phyloP scores from a whole-genome alignment of 2,329 filamentous ascomycete genomes.

The Fusarium torulosum region DNA sequence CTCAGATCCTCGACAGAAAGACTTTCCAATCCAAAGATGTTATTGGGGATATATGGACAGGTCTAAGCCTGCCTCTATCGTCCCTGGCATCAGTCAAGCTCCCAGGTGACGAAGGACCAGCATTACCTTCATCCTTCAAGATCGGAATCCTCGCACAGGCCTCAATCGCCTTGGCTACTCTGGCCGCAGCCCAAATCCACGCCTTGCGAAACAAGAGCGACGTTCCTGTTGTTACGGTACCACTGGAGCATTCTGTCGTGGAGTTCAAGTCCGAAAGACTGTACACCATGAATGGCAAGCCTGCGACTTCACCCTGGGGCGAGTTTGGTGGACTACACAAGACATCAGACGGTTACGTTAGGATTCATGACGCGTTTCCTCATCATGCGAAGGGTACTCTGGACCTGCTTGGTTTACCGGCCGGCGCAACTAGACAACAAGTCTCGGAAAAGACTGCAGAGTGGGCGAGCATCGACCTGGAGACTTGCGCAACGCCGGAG shows the following conservation, averaged over 20 bases:
- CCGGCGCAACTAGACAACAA: constrained; percentile 52
- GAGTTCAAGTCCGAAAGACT: constrained; percentile 68
- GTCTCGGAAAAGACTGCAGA: constrained; percentile 54
- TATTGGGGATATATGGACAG: constrained; percentile 30
- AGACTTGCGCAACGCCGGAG: constrained; percentile 56
- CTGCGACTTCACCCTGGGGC: constrained; percentile 53
- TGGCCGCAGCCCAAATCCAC: constrained; percentile 62
- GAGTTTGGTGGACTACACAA: constrained; percentile 65
- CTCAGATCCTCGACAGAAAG: not conserved
- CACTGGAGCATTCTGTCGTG: constrained; percentile 59
- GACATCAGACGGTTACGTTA: constrained; percentile 64
- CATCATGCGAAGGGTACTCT: constrained; percentile 62
- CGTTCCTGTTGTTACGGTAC: constrained; percentile 57
- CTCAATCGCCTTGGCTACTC: constrained; percentile 63
- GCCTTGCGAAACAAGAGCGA: constrained; percentile 47
- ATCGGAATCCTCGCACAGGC: constrained; percentile 65
- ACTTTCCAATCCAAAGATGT: constrained; percentile 7
- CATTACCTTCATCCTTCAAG: constrained; percentile 65
- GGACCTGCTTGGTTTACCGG: constrained; percentile 56
- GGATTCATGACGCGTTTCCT: constrained; percentile 67
- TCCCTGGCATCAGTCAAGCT: constrained; percentile 29
- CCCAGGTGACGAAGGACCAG: constrained; percentile 36
- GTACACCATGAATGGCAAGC: constrained; percentile 58
- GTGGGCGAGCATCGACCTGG: constrained; percentile 63
- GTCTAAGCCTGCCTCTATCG: constrained; percentile 27